A percentile compares a stretch with the other conserved stretches of the same genome.
Conservation (phyloP, 352 stramenopile genomes). For the Pythium utonaiense region DNA sequence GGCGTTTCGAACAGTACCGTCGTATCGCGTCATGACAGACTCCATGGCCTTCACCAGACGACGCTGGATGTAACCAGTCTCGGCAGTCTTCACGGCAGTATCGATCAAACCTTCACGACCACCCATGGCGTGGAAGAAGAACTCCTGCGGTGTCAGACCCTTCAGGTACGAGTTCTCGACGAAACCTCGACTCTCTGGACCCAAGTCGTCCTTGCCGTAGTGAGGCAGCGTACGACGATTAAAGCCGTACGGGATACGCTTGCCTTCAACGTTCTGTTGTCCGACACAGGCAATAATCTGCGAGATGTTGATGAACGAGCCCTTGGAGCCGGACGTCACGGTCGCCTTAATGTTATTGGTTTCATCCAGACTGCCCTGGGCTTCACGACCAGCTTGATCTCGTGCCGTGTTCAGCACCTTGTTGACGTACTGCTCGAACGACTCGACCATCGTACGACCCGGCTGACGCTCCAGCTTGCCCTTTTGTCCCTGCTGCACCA, state of each 20-base stretch:
- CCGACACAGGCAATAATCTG: slow-evolving; percentile 99
- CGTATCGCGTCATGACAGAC: slow-evolving; percentile 98
- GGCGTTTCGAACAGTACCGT: slow-evolving; percentile 97
- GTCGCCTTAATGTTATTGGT: slow-evolving; percentile 99
- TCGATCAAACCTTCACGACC: slow-evolving; percentile 99
- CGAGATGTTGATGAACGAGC: slow-evolving; percentile 99
- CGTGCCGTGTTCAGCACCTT: slow-evolving; percentile 91
- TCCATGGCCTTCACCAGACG: slow-evolving; percentile 99
- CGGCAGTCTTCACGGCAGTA: slow-evolving; percentile 99
- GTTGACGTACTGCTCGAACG: slow-evolving; percentile 98
- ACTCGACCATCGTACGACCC: slow-evolving; percentile 98
- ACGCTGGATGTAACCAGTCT: slow-evolving; percentile 99
- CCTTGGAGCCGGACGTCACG: slow-evolving; percentile 98
- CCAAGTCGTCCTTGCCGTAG: slow-evolving; percentile 96
- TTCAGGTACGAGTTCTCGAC: slow-evolving; percentile 99
- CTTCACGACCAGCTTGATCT: slow-evolving; percentile 82
- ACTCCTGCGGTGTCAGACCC: slow-evolving; percentile 93
- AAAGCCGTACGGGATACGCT: slow-evolving; percentile 96
- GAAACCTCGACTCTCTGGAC: slow-evolving; percentile 97
- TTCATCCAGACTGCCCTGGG: slow-evolving; percentile 87
- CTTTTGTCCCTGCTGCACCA: slow-evolving; percentile 97
- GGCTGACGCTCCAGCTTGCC: slow-evolving; percentile 97
- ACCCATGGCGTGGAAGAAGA: slow-evolving; percentile 99
- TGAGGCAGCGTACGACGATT: slow-evolving; percentile 95
- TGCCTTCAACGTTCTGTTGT: slow-evolving; percentile 98